Conservation (phyloP, 2,329 filamentous ascomycete species). For the Aspergillus aculeatinus region DNA sequence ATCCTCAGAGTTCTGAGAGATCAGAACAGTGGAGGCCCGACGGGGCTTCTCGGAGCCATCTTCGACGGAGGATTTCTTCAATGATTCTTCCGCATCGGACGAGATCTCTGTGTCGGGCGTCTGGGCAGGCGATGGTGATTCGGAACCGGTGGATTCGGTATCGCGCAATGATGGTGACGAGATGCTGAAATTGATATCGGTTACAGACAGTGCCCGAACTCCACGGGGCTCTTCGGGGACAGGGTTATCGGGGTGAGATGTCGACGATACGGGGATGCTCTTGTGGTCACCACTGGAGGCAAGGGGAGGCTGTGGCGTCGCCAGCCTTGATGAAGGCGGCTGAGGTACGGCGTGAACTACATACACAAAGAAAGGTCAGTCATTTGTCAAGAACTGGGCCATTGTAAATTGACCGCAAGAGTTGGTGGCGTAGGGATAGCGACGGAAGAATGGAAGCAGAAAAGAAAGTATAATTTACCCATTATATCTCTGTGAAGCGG, state of each 20-base stretch:
- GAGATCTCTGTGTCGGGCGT: constrained; percentile 46
- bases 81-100: constrained; percentile 34
- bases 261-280: constrained; percentile 39
- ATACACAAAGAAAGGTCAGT: neutral
- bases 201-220: constrained; percentile 38
- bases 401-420: neutral
- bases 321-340: constrained; percentile 26
- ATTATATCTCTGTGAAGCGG: constrained; percentile 15
- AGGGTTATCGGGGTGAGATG: constrained; percentile 49
- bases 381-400: neutral
- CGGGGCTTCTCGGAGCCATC: constrained; percentile 32
- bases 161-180: constrained; percentile 31
- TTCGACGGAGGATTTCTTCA: constrained; percentile 17
- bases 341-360: constrained; percentile 34
- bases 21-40: constrained; percentile 50
- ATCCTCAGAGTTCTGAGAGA: constrained; percentile 60
- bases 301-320: constrained; percentile 24
- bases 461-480: constrained; percentile 15
- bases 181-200: constrained; percentile 31
- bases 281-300: constrained; percentile 27
- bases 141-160: constrained; percentile 39
- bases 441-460: neutral
- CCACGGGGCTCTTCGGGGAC: constrained; percentile 49
- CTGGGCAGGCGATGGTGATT: constrained; percentile 28
- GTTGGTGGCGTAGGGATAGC: neutral